Percentiles rank a stretch among this genome's conserved stretches.
phyloP scores from a whole-genome alignment of 495 filamentous ascomycete species.

The Eremomyces bilateralis region DNA sequence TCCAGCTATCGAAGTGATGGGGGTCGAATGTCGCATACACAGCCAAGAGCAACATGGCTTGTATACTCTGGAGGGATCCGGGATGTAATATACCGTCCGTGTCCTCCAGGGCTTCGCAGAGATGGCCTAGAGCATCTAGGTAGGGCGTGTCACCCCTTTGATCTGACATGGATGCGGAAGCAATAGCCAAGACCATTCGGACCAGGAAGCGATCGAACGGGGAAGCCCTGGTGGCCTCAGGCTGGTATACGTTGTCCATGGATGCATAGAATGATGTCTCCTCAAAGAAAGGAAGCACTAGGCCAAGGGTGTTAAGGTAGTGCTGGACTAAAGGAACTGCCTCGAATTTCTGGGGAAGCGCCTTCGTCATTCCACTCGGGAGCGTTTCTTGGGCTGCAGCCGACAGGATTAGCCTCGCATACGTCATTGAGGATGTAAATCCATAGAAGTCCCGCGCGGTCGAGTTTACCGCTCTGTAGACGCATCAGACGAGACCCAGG shows the following conservation, averaged over 20 bases:
- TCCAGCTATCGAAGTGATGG: constrained; percentile 75
- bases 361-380: constrained; percentile 30
- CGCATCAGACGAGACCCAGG: too few species aligned
- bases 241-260: constrained; percentile 56
- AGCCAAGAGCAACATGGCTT: constrained; percentile 64
- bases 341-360: constrained; percentile 41
- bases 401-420: constrained; percentile 60
- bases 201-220: constrained; percentile 66
- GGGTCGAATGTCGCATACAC: constrained; percentile 78
- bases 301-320: constrained; percentile 63
- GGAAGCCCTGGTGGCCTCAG: constrained; percentile 34
- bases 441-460: constrained; percentile 82
- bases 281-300: constrained; percentile 57
- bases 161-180: constrained; percentile 48
- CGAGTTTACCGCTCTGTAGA: constrained; percentile 59
- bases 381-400: constrained; percentile 44
- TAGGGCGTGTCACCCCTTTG: constrained; percentile 40
- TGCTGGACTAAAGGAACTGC: constrained; percentile 48
- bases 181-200: constrained; percentile 73
- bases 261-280: constrained; percentile 54
- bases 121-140: constrained; percentile 39
- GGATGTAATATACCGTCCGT: constrained; percentile 65
- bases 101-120: constrained; percentile 46
- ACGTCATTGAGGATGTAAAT: constrained; percentile 64
- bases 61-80: constrained; percentile 60